phyloP scores from a whole-genome alignment of 306 rosid genomes.

The Lathyrus sativus region DNA sequence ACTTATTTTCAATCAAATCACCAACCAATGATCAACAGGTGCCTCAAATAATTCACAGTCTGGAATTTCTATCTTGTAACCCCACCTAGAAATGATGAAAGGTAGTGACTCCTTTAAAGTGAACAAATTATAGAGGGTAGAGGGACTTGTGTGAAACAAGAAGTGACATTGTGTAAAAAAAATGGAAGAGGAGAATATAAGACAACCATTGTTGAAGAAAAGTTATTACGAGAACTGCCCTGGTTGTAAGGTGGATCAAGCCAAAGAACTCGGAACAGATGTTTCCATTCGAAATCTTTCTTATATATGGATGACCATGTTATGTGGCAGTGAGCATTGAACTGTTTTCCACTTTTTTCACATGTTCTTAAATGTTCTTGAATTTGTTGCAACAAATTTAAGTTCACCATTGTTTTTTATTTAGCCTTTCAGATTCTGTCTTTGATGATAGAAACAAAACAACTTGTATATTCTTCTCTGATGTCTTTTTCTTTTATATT shows the following conservation, averaged over 20 bases:
- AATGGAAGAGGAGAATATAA: conserved; percentile 2
- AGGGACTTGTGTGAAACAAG: no score
- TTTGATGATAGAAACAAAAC: neutral
- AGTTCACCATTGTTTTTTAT: neutral
- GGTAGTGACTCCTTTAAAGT: no score
- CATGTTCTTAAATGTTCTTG: no score
- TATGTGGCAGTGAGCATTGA: conserved; percentile 48
- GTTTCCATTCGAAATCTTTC: conserved; percentile 45
- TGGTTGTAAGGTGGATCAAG: conserved; percentile 63
- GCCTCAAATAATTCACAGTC: no score
- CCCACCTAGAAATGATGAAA: no score
- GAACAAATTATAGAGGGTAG: no score
- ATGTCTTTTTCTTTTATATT: neutral
- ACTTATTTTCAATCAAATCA: no score
- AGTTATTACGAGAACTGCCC: conserved; percentile 61
- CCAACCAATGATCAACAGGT: no score
- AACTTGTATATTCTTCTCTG: neutral
- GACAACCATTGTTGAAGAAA: conserved; percentile 51
- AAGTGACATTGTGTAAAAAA: no score
- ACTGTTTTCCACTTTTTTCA: neutral
- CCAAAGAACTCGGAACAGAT: conserved; percentile 46
- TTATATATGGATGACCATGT: conserved; percentile 50
- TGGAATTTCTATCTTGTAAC: no score
- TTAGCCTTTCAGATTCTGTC: neutral
- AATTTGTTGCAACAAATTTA: no score